Evolutionary conservation across 2,329 filamentous ascomycete genomes (phyloP), one percentile per base, ranked within the genome.

Genomic region (Fusarium stilboides): DNA sequence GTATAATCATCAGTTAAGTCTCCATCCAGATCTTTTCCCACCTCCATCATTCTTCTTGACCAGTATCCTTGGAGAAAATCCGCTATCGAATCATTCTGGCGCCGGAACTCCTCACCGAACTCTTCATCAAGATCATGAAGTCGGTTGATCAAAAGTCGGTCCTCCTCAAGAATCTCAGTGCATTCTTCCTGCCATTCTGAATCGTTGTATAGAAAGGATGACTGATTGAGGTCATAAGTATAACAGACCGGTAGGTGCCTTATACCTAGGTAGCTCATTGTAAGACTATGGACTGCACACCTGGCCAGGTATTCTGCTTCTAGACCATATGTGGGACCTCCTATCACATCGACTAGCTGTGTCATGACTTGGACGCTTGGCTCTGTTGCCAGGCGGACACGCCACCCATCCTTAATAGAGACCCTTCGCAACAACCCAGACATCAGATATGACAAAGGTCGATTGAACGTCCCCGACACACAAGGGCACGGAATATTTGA

Each of bases 301-400:
- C 24, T 44, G 1, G 17, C 17, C 1, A 53, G 9, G 19, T 19
- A 34, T 9, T 28, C 13, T 12, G 3, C 3, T 15, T 53, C 19
- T 17, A 24, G 3, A 2, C 14, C 31, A 7, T 12, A 22, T 6
- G 4, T 4, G 2, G 4, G 13, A 15, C 26, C 22, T 13, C 17
- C 7, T 14, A 28, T 15, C 12, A 26, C 1, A n/a, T n/a, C 4
- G 4, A 44, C 8, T 8, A 44, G 10, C 15, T 10, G 36, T 5
- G n/a, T 39, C 9, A 39, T 19, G 8, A 20, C 2, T 20, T 19
- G 4, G n/a, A 20, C n/a, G 8, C 12, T 6, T 20, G 20, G 1
- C 2, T 20, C 8, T 2, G 12, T 9, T 12, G 9, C 2, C n/a
- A 0, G n/a, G 4, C 9, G n/a, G n/a, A n/a, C n/a, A n/a, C n/a